Percentiles rank a stretch among this genome's conserved stretches.
These are phyloP conservation scores for Avena insularis DNA, from an alignment of 176 grass and related monocot genomes.

Conservation along the genomic window DNA sequence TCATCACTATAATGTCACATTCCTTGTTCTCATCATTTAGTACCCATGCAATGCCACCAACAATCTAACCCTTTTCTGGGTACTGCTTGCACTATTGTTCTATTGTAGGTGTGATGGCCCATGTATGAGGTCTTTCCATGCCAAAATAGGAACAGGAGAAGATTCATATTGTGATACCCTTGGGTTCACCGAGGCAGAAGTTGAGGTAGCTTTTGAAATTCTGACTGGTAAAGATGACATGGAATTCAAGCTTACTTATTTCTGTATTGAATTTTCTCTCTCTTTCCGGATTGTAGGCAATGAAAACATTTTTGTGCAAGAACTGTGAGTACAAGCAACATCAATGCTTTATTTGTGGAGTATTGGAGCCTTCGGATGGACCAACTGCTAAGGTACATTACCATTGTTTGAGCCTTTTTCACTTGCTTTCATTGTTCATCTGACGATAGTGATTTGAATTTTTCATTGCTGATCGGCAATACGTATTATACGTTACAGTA, in stretches of 20 bases:
- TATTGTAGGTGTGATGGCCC: slow-evolving; percentile 85
- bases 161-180: slow-evolving; percentile 77
- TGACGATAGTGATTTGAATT: background rate
- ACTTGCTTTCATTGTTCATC: slow-evolving; percentile 13
- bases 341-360: slow-evolving; percentile 91
- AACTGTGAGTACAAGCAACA: slow-evolving; percentile 89
- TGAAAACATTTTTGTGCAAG: slow-evolving; percentile 78
- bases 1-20: background rate
- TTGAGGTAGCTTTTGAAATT: slow-evolving; percentile 60
- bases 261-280: slow-evolving; percentile 32
- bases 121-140: slow-evolving; percentile 97
- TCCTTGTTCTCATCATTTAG: background rate
- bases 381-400: slow-evolving; percentile 69
- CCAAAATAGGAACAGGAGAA: slow-evolving; percentile 63
- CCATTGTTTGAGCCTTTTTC: slow-evolving; percentile 11
- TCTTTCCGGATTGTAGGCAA: slow-evolving; percentile 55
- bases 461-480: background rate
- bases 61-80: slow-evolving; percentile 22
- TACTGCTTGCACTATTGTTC: slow-evolving; percentile 32
- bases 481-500: slow-evolving; percentile 28
- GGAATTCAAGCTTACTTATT: slow-evolving; percentile 40
- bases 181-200: slow-evolving; percentile 60
- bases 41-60: background rate
- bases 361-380: slow-evolving; percentile 76
- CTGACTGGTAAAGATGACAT: slow-evolving; percentile 24